Percentiles rank a stretch among this genome's conserved stretches.
Conservation (phyloP, 257 asterid species). For the Solanum tacnaense region DNA sequence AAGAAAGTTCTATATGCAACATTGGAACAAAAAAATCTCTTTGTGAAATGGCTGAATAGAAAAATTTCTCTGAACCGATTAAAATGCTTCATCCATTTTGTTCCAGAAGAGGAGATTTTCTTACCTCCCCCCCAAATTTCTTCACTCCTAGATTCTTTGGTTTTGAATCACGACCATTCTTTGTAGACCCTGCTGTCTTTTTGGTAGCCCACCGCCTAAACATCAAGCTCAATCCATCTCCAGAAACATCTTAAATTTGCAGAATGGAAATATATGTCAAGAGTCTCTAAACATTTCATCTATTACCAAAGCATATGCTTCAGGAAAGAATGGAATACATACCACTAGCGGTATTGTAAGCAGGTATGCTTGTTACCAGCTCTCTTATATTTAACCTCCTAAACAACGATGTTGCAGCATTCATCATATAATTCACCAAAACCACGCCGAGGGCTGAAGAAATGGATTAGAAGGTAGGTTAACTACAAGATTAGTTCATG, state of each 20-base stretch:
- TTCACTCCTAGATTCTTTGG: slow-evolving; percentile 90
- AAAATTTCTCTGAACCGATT: background rate
- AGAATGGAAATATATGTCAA: background rate
- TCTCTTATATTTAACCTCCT: slow-evolving; percentile 58
- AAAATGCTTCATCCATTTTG: background rate
- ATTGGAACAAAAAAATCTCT: background rate
- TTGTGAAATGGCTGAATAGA: background rate
- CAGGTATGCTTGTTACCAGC: slow-evolving; percentile 32
- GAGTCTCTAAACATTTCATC: background rate
- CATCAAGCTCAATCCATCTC: slow-evolving; percentile 70
- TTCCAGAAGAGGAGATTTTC: slow-evolving; percentile 23
- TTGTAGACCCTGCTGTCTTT: slow-evolving; percentile 87
- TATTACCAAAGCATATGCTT: background rate
- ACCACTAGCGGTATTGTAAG: slow-evolving; percentile 53
- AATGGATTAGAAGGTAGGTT: background rate
- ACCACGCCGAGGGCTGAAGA: background rate
- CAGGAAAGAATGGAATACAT: background rate
- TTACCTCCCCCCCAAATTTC: slow-evolving; percentile 94
- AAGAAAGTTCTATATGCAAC: background rate
- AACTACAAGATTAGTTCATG: background rate
- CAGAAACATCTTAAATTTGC: slow-evolving; percentile 41
- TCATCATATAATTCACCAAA: slow-evolving; percentile 2
- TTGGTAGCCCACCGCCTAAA: slow-evolving; percentile 93
- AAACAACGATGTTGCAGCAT: slow-evolving; percentile 13
- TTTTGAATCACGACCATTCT: slow-evolving; percentile 66